phyloP scores from a whole-genome alignment of 140 eudicot species.

The Oenanthe javanica region DNA sequence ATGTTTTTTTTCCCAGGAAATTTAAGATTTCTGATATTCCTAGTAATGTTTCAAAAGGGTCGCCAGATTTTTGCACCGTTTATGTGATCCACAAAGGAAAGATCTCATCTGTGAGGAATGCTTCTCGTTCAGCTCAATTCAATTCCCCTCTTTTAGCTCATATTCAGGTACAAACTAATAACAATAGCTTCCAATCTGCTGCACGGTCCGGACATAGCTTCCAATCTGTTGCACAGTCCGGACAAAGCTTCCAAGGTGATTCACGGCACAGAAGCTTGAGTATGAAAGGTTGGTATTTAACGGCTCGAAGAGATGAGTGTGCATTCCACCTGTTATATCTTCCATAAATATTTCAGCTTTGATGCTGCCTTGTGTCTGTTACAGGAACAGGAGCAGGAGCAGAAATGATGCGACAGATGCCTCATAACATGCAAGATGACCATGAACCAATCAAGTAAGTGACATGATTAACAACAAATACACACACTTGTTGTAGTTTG shows the following conservation, averaged over 20 bases:
- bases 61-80: constrained; percentile 77
- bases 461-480: not conserved
- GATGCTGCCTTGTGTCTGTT: constrained; percentile 1
- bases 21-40: constrained; percentile 58
- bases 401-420: constrained; percentile 18
- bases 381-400: constrained; percentile 8
- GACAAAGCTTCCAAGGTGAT: constrained; percentile 3
- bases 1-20: constrained; percentile 29
- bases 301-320: not conserved
- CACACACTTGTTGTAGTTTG: not conserved
- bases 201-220: constrained; percentile 19
- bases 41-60: constrained; percentile 36
- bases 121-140: constrained; percentile 48
- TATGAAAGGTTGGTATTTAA: constrained; percentile 24
- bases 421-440: constrained; percentile 14
- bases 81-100: constrained; percentile 73
- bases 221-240: constrained; percentile 20
- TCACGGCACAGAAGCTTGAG: constrained; percentile 7
- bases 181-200: constrained; percentile 11
- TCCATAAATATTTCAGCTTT: not conserved
- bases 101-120: constrained; percentile 57
- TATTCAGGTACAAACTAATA: constrained; percentile 27
- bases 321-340: not conserved
- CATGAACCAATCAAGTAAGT: constrained; percentile 16
- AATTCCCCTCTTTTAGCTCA: constrained; percentile 41